Conservation (phyloP, 2,329 filamentous ascomycete species). For the Aspergillus versicolor region DNA sequence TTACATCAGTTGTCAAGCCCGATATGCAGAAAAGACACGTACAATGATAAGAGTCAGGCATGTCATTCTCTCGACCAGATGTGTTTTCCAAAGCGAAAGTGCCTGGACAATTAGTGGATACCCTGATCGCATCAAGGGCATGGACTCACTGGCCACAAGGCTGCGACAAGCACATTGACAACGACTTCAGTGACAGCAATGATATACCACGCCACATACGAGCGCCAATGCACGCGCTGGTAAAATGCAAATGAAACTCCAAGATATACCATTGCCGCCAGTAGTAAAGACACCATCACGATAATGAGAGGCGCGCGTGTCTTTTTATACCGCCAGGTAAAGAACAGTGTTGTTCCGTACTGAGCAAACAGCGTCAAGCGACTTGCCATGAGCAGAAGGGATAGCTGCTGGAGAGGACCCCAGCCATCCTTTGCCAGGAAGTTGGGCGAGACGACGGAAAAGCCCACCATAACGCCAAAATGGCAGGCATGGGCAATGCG, state of each 20-base stretch:
- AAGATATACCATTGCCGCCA: not conserved
- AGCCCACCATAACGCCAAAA: constrained; percentile 5
- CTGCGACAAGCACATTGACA: not conserved
- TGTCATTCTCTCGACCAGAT: not conserved
- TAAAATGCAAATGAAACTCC: not conserved
- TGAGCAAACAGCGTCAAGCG: not conserved
- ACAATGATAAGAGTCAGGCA: not conserved
- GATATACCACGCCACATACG: not conserved
- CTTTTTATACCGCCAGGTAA: not conserved
- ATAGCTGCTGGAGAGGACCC: not conserved
- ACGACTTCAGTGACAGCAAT: not conserved
- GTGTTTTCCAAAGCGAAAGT: not conserved
- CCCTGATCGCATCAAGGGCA: fast-evolving
- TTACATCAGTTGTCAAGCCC: not conserved
- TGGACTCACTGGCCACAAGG: not conserved
- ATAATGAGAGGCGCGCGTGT: not conserved
- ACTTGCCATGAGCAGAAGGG: not conserved
- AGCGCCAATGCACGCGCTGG: not conserved
- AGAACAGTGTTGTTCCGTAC: not conserved
- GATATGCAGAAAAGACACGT: not conserved
- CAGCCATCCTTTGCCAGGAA: not conserved
- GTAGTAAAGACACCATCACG: not conserved
- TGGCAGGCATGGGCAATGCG: constrained; percentile 6
- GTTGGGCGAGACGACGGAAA: not conserved
- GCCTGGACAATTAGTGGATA: not conserved